Evolutionary conservation across 495 filamentous ascomycete species (phyloP).

Genomic region (Aspergillus avenaceus): DNA sequence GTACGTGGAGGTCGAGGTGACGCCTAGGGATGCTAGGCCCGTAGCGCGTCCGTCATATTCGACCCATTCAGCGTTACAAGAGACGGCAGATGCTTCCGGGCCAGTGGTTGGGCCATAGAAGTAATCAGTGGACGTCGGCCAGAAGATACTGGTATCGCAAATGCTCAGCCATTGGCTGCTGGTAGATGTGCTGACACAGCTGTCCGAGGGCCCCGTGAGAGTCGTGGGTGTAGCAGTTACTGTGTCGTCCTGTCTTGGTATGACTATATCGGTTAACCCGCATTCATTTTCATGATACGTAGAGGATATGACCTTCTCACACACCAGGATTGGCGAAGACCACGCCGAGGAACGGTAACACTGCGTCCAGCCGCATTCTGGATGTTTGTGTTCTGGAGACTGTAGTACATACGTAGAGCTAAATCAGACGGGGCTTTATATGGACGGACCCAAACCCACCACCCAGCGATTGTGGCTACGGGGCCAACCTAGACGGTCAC

Average conservation of each 20-base stretch:
- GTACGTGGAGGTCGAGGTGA: conserved; percentile 7
- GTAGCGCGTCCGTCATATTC: conserved; percentile 12
- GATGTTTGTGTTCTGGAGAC: background rate
- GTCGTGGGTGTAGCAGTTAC: background rate
- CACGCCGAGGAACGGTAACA: background rate
- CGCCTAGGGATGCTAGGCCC: conserved; percentile 14
- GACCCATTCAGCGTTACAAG: conserved; percentile 23
- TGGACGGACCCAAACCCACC: too few relatives aligned
- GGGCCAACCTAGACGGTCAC: background rate
- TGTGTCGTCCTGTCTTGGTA: background rate
- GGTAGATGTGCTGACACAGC: conserved; percentile 2
- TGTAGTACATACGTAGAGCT: background rate
- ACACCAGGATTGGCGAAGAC: background rate
- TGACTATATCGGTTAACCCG: background rate
- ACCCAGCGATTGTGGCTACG: background rate
- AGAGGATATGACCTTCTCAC: background rate
- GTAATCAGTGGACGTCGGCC: conserved; percentile 26
- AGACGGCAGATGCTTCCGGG: conserved; percentile 18
- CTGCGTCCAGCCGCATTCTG: background rate
- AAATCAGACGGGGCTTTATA: too few relatives aligned
- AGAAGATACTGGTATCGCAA: conserved; percentile 20
- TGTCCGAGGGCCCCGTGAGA: background rate
- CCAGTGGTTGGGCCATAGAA: conserved; percentile 24
- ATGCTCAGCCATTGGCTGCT: conserved; percentile 24
- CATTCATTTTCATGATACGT: background rate